Conservation (phyloP, 2,329 filamentous ascomycete species). For the Tricladium varicosporioides region DNA sequence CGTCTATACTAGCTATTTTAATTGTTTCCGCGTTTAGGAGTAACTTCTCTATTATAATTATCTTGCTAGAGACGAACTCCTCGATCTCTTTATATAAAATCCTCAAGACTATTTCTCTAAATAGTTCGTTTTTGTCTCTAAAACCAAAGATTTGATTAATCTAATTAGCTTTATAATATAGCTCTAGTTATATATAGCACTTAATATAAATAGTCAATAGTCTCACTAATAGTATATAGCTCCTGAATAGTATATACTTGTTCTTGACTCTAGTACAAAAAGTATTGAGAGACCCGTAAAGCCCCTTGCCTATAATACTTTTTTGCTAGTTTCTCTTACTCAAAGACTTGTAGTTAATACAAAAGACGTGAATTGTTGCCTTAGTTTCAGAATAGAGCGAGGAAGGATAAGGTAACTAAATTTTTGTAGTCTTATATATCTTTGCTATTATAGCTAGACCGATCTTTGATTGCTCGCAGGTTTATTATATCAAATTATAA, state of each 20-base stretch:
- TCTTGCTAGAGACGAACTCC: slow-evolving; percentile 3
- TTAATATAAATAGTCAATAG: slow-evolving; percentile 2
- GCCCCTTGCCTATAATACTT: slow-evolving; percentile 1
- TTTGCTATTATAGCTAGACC: too few species aligned
- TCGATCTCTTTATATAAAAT: slow-evolving; percentile 7
- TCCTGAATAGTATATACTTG: slow-evolving; percentile 2
- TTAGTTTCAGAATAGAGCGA: too few species aligned
- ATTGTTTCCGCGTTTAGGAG: slow-evolving; percentile 2
- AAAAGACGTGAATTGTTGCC: too few species aligned
- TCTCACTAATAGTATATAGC: background rate
- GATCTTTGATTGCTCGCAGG: too few species aligned
- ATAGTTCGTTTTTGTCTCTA: background rate
- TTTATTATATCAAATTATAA: too few species aligned
- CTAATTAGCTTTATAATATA: slow-evolving; percentile 5
- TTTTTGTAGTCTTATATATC: too few species aligned
- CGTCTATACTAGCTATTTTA: background rate
- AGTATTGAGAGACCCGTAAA: slow-evolving; percentile 2
- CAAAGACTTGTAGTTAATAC: too few species aligned
- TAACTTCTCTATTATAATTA: slow-evolving; percentile 2
- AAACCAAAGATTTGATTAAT: slow-evolving; percentile 2
- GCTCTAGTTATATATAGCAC: slow-evolving; percentile 2
- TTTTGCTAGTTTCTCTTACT: slow-evolving; percentile 5
- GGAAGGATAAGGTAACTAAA: too few species aligned
- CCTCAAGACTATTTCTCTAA: slow-evolving; percentile 1
- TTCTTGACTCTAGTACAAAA: background rate